Percentiles rank a stretch among this genome's conserved stretches.
Evolutionary conservation across 306 rosid genomes (phyloP).

Genomic region (Purshia tridentata): DNA sequence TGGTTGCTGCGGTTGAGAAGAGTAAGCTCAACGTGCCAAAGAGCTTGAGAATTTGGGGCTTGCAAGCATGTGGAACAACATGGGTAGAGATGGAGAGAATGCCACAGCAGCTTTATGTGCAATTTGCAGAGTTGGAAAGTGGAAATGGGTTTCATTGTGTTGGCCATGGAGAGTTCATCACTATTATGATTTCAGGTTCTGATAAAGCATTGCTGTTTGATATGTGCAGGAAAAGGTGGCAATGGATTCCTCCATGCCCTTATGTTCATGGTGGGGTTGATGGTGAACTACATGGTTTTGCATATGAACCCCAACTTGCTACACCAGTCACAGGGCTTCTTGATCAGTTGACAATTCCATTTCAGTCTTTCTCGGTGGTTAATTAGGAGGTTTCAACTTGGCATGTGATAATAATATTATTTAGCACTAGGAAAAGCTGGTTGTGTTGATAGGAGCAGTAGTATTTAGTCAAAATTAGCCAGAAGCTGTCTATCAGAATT

Average conservation of each 20-base stretch:
- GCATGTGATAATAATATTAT: neutral
- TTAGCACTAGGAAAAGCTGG: neutral
- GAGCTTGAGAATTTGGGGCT: slow-evolving; percentile 79
- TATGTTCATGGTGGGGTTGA: slow-evolving; percentile 26
- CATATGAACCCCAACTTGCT: slow-evolving; percentile 79
- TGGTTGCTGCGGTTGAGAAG: slow-evolving; percentile 87
- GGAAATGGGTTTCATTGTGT: slow-evolving; percentile 77
- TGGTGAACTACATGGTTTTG: slow-evolving; percentile 69
- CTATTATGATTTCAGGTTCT: slow-evolving; percentile 46
- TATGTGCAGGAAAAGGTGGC: slow-evolving; percentile 66
- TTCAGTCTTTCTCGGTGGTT: slow-evolving; percentile 42
- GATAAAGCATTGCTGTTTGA: slow-evolving; percentile 71
- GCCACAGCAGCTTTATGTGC: slow-evolving; percentile 77
- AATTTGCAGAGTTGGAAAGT: slow-evolving; percentile 60
- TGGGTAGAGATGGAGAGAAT: slow-evolving; percentile 95
- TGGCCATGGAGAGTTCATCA: slow-evolving; percentile 77
- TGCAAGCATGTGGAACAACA: slow-evolving; percentile 70
- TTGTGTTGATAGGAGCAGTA: neutral
- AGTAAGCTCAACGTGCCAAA: slow-evolving; percentile 83
- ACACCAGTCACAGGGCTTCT: slow-evolving; percentile 78
- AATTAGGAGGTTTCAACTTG: slow-evolving; percentile 5
- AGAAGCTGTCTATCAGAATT: neutral
- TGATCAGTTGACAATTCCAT: slow-evolving; percentile 65
- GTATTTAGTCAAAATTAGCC: neutral
- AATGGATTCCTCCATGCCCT: slow-evolving; percentile 94